Base-by-base conservation (phyloP, 2,329 filamentous ascomycete species). In the Sclerotinia sclerotiorum region DNA sequence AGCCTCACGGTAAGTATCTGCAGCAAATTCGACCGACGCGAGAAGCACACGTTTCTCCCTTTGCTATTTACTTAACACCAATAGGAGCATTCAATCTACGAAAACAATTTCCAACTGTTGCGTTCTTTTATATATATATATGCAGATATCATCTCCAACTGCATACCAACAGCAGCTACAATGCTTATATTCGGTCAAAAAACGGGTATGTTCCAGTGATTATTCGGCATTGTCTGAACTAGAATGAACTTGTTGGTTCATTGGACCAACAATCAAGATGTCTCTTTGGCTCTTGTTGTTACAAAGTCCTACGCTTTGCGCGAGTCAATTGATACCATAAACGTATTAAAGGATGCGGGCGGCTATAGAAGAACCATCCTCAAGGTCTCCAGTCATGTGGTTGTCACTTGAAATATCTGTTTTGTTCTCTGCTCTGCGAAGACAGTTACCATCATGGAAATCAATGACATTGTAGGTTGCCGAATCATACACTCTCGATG, bases 361-460 rank as follows among this genome's bases (percentile, higher is more conserved):
- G 35, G 39, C 3, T 2, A 1, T n/a, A 42, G 39, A 42, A 5
- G 4, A 42, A 15, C 13, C 2, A 13, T 39, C 2, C 19, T 35
- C 5, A 2, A 1, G 24, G 24, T 8, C 1, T 15, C 17, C 19
- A 24, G 3, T 2, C 17, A 11, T 29, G 1, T 7, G 11, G 5
- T n/a, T 44, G 2, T 29, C 27, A 1, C 13, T 2, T 8, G 1
- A 44, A 0, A 27, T 42, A 27, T 27, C 27, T 29, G 15, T 10
- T 39, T 19, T 2, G 17, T 24, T 8, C 10, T 24, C 10, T 2
- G 6, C n/a, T 44, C 4, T 44, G 51, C 3, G 15, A 27, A 29
- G 19, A 27, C 15, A 27, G 29, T 3, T 5, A 2, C 5, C 5
- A 27, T 29, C 2, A 21, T 29, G 39, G 5, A 29, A 19, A 10